Evolutionary conservation across 1,284 basidiomycete genomes (phyloP).

Genomic region (Moniliella sp.): DNA sequence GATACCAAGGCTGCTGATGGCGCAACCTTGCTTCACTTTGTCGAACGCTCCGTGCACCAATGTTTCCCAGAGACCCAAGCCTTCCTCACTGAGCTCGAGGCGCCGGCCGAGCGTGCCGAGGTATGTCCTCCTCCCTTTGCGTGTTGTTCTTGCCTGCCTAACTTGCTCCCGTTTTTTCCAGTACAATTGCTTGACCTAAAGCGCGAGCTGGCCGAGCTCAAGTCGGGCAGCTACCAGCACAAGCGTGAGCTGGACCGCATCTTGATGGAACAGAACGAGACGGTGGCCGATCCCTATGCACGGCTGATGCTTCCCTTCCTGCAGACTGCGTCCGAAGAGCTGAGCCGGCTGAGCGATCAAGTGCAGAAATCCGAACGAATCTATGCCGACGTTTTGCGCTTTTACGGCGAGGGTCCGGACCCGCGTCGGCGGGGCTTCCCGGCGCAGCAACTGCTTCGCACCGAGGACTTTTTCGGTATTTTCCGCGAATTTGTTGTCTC

Average conservation of each 20-base stretch:
- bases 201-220: constrained; percentile 29
- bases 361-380: constrained; percentile 24
- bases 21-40: constrained; percentile 83
- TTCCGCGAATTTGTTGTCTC: constrained; percentile 26
- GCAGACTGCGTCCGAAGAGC: constrained; percentile 12
- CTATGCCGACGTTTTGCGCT: constrained; percentile 25
- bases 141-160: not conserved
- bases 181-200: constrained; percentile 27
- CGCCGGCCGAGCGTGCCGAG: constrained; percentile 81
- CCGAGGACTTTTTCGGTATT: constrained; percentile 33
- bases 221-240: constrained; percentile 22
- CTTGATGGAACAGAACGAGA: constrained; percentile 24
- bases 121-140: constrained; percentile 38
- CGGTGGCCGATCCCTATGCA: constrained; percentile 24
- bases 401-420: constrained; percentile 29
- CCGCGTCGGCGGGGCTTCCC: constrained; percentile 26
- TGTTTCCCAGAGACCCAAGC: constrained; percentile 73
- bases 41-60: constrained; percentile 66
- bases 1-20: constrained; percentile 69
- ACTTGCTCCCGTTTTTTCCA: too few species aligned
- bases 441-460: constrained; percentile 17
- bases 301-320: constrained; percentile 33
- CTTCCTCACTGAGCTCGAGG: constrained; percentile 69
- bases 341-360: constrained; percentile 22
- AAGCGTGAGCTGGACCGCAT: constrained; percentile 27